Conservation (phyloP, 2,329 filamentous ascomycete genomes). For the Alternaria gansuensis region DNA sequence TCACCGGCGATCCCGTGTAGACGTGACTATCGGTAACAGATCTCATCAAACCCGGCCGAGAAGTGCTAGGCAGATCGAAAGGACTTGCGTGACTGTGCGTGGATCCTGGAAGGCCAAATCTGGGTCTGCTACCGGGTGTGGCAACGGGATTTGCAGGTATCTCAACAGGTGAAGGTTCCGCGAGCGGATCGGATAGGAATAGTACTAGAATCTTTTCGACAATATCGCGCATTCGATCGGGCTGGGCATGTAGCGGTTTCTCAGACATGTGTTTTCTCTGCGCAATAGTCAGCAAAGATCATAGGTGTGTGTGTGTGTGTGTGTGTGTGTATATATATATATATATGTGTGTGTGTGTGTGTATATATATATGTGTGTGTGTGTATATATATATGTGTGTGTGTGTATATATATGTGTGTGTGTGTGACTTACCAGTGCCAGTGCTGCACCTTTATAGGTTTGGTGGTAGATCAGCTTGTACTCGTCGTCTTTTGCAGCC, state of each 20-base stretch:
- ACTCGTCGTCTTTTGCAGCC: conserved; percentile 58
- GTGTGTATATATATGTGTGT: too few species aligned
- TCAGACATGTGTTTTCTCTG: conserved; percentile 53
- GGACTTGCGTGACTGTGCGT: conserved; percentile 41
- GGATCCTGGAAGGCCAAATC: conserved; percentile 30
- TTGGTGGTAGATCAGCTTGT: conserved; percentile 63
- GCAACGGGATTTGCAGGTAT: conserved; percentile 28
- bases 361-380: background rate
- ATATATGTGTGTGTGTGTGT: background rate
- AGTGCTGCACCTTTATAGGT: conserved; percentile 61
- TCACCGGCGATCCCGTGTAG: conserved; percentile 39
- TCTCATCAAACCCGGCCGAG: conserved; percentile 25
- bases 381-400: too few species aligned
- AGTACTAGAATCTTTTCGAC: conserved; percentile 59
- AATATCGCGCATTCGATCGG: conserved; percentile 57
- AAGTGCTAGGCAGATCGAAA: conserved; percentile 47
- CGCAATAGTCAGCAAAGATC: background rate
- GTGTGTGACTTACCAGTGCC: conserved; percentile 50
- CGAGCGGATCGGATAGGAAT: conserved; percentile 58
- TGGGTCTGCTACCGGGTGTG: conserved; percentile 42
- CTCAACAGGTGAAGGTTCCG: conserved; percentile 28
- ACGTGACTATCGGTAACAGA: conserved; percentile 29
- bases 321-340: background rate
- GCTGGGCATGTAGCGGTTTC: conserved; percentile 51
- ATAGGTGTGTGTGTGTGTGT: background rate